Evolutionary conservation across 441 rosid species (phyloP).

Genomic region (Kokia cookei): DNA sequence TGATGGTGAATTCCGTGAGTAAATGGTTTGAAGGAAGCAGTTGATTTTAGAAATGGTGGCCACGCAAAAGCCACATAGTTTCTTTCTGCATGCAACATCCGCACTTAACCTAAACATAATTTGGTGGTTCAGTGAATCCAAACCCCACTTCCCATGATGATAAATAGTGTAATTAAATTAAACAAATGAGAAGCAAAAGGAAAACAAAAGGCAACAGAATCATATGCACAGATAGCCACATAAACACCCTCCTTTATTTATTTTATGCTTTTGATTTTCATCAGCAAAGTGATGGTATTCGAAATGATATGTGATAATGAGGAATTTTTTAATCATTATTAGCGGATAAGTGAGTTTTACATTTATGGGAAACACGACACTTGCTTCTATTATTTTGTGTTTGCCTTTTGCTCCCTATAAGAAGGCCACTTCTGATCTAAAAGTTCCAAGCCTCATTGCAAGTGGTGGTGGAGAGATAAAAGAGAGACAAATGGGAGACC

Average conservation of each 20-base stretch:
- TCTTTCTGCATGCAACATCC: conserved; percentile 19
- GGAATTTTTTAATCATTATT: conserved; percentile 6
- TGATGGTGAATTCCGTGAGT: background rate
- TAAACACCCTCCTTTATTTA: background rate
- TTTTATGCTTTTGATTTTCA: background rate
- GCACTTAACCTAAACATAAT: conserved; percentile 37
- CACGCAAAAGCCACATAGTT: conserved; percentile 14
- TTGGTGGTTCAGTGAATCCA: conserved; percentile 41
- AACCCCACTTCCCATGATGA: conserved; percentile 29
- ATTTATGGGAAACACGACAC: background rate
- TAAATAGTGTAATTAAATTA: background rate
- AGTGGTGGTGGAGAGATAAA: background rate
- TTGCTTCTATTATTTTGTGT: background rate
- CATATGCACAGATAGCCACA: conserved; percentile 18
- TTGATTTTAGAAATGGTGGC: conserved; percentile 19
- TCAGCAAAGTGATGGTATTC: conserved; percentile 12
- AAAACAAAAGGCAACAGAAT: conserved; percentile 5
- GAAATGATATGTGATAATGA: conserved; percentile 7
- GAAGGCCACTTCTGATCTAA: conserved; percentile 26
- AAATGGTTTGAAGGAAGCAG: background rate
- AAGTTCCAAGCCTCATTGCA: conserved; percentile 18
- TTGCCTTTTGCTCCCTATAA: conserved; percentile 38
- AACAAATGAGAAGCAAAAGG: background rate
- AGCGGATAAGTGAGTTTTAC: conserved; percentile 16
- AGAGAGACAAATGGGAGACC: conserved; percentile 31